Evolutionary conservation across 2,329 filamentous ascomycete species (phyloP), one percentile per base, ranked within the genome.

Genomic region (Taxawa tesnikishii): DNA sequence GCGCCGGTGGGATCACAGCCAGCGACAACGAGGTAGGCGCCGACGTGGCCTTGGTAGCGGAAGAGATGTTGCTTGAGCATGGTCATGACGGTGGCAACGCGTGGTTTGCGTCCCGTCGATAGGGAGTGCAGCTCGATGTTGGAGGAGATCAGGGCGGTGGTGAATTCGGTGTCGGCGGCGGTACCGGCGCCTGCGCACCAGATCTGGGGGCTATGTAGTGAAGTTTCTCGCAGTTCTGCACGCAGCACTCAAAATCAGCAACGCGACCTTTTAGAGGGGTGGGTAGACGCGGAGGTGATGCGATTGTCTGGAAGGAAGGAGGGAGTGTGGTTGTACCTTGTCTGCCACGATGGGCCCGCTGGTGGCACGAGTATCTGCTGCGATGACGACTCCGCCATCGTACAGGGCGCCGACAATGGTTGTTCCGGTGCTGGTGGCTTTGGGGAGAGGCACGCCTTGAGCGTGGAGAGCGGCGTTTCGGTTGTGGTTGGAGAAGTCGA

Each of bases 401-500:
- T 77, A 98, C 61, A 96, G 80, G 55, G 88, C 96, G 50, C 90
- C 90, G 31, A 98, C 90, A 62, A 98, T 98, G 43, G 90, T 98
- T 38, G 90, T 98, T 67, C 90, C 90, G 39, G 90, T 98, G 64
- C 87, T 94, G 39, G 90, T 98, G 41, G 90, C 90, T 67, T 94
- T 96, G 50, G 92, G 90, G 38, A 96, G 70, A 40, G 90, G 90
- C 32, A 96, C 80, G 48, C 92, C 92, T 62, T 80, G 77, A 50
- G 88, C 84, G 60, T 96, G 88, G 47, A 98, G 76, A 43, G 88
- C 88, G 58, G 81, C 76, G 75, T 98, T 98, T 69, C 90, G 84
- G 74, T 94, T 94, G 75, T 96, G 90, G 73, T 98, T 98, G 61
- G 85, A 92, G 73, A 98, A 98, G 68, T 96, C 87, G 73, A 94